These are phyloP conservation scores for Pseudopithomyces chartarum DNA, from an alignment of 2,329 filamentous ascomycete species.

Conservation along the genomic window DNA sequence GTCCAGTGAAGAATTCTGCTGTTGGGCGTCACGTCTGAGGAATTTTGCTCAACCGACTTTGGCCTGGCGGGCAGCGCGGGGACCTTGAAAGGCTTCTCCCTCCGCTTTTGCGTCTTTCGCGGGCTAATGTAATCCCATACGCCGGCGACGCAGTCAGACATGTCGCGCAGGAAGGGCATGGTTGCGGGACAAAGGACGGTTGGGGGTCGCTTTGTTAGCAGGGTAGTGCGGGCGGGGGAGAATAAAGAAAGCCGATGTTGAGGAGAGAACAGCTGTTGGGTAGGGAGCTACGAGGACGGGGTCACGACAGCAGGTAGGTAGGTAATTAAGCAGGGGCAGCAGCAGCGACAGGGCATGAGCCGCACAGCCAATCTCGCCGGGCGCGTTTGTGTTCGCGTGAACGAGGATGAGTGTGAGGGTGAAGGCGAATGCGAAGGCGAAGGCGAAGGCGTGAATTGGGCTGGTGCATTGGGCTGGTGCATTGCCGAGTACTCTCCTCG, in stretches of 20 bases:
- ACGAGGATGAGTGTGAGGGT: neutral
- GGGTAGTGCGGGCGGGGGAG: neutral
- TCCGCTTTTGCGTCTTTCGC: conserved; percentile 43
- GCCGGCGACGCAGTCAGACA: conserved; percentile 46
- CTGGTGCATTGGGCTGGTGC: too few relatives aligned
- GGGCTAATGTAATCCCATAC: conserved; percentile 52
- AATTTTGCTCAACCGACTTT: conserved; percentile 1
- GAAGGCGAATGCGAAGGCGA: conserved; percentile 16
- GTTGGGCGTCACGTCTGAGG: conserved; percentile 37
- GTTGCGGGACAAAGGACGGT: neutral
- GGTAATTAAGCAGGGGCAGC: neutral
- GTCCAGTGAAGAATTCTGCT: conserved; percentile 30
- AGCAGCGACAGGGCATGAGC: neutral
- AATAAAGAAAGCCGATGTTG: neutral
- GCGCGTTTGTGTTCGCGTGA: too few relatives aligned
- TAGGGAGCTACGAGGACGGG: neutral
- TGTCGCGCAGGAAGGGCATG: conserved; percentile 39
- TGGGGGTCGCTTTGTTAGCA: conserved; percentile 2
- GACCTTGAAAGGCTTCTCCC: conserved; percentile 45
- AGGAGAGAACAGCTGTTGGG: neutral
- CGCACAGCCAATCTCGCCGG: neutral
- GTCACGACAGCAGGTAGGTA: conserved; percentile 3
- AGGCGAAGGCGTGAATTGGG: neutral
- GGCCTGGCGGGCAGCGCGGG: conserved; percentile 25
- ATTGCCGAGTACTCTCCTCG: too few relatives aligned